Conservation (phyloP, 2,329 filamentous ascomycete species). For the Allantophomopsis lycopodina region DNA sequence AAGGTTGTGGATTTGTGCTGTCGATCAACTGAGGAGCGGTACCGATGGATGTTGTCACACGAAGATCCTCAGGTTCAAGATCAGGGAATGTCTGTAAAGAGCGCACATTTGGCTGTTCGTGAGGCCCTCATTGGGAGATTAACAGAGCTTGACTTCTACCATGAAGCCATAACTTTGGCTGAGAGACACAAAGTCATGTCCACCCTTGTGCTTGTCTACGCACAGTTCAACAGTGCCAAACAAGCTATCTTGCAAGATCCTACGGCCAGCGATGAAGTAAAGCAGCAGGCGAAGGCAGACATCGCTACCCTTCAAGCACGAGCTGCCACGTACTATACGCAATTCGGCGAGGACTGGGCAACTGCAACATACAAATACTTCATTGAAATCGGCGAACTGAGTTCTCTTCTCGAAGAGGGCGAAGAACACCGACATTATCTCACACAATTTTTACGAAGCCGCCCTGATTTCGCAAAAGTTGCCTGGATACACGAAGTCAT, state of each 20-base stretch:
- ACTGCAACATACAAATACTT: slow-evolving; percentile 71
- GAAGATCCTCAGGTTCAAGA: slow-evolving; percentile 31
- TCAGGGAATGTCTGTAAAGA: slow-evolving; percentile 31
- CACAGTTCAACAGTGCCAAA: slow-evolving; percentile 10
- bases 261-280: neutral
- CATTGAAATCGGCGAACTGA: slow-evolving; percentile 51
- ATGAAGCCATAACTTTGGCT: slow-evolving; percentile 43
- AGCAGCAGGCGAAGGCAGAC: slow-evolving; percentile 1
- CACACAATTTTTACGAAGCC: slow-evolving; percentile 64
- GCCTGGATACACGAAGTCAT: slow-evolving; percentile 92
- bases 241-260: neutral
- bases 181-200: slow-evolving; percentile 49
- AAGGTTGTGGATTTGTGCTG: slow-evolving; percentile 43
- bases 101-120: slow-evolving; percentile 25
- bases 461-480: slow-evolving; percentile 60
- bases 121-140: slow-evolving; percentile 30
- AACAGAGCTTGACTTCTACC: slow-evolving; percentile 35
- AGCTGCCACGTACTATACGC: slow-evolving; percentile 28
- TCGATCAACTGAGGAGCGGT: slow-evolving; percentile 42
- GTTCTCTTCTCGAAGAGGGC: slow-evolving; percentile 57
- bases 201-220: slow-evolving; percentile 38
- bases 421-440: slow-evolving; percentile 56
- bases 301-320: slow-evolving; percentile 11
- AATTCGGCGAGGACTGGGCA: slow-evolving; percentile 35
- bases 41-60: slow-evolving; percentile 40